Percentiles rank a stretch among this genome's conserved stretches.
Evolutionary conservation across 2,329 filamentous ascomycete genomes (phyloP).

Genomic region (Penicillium fuscoglaucum): DNA sequence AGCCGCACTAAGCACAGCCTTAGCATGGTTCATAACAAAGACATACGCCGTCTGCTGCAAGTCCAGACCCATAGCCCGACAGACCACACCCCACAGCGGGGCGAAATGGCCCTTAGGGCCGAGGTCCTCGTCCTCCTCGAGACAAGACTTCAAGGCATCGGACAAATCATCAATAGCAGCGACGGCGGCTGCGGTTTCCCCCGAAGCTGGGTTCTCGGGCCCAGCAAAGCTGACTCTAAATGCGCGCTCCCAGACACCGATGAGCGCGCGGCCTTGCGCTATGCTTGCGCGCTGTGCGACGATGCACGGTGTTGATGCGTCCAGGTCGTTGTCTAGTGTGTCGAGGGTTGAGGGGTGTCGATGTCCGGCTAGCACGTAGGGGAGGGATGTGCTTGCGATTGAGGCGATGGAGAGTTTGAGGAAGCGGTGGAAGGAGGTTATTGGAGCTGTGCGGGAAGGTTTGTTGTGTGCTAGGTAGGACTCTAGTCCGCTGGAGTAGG

Average conservation of each 20-base stretch:
- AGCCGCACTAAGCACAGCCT: slow-evolving; percentile 62
- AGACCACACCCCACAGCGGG: slow-evolving; percentile 61
- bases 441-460: slow-evolving; percentile 35
- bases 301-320: slow-evolving; percentile 63
- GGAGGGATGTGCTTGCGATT: slow-evolving; percentile 59
- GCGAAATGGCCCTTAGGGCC: slow-evolving; percentile 57
- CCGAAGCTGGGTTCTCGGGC: slow-evolving; percentile 10
- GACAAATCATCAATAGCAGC: slow-evolving; percentile 41
- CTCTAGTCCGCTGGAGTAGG: slow-evolving; percentile 64
- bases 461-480: slow-evolving; percentile 62
- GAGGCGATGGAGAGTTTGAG: slow-evolving; percentile 58
- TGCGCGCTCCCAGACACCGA: slow-evolving; percentile 61
- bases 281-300: slow-evolving; percentile 62
- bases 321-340: slow-evolving; percentile 62
- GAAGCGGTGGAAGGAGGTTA: slow-evolving; percentile 55
- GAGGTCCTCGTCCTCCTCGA: slow-evolving; percentile 30
- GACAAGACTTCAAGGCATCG: slow-evolving; percentile 38
- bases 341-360: slow-evolving; percentile 51
- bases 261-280: slow-evolving; percentile 60
- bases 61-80: slow-evolving; percentile 53
- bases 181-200: slow-evolving; percentile 24
- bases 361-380: slow-evolving; percentile 60
- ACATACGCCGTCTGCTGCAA: slow-evolving; percentile 58
- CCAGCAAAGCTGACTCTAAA: slow-evolving; percentile 42
- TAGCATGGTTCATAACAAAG: slow-evolving; percentile 64